These are phyloP conservation scores for Wickerhamomyces strasburgensis DNA, from an alignment of 805 yeast genomes.

Conservation along the genomic window DNA sequence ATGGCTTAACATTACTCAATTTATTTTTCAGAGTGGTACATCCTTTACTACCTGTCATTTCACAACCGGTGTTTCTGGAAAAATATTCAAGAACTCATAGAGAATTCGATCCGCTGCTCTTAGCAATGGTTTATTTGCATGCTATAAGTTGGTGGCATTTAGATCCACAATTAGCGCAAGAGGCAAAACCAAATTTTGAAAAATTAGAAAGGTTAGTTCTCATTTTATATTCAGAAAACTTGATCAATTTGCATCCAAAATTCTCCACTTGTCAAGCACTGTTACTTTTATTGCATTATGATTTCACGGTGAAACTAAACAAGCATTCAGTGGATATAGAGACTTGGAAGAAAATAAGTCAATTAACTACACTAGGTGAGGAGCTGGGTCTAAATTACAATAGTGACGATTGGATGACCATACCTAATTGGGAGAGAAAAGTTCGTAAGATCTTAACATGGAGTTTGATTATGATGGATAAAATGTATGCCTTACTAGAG, in stretches of 20 bases:
- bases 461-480: slow-evolving; percentile 25
- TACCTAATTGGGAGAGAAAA: slow-evolving; percentile 28
- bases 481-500: slow-evolving; percentile 24
- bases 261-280: slow-evolving; percentile 37
- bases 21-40: slow-evolving; percentile 25
- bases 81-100: slow-evolving; percentile 26
- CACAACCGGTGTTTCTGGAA: slow-evolving; percentile 24
- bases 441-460: slow-evolving; percentile 23
- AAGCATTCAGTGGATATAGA: slow-evolving; percentile 5
- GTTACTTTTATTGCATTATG: slow-evolving; percentile 28
- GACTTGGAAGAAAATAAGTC: slow-evolving; percentile 21
- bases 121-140: slow-evolving; percentile 25
- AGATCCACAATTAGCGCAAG: slow-evolving; percentile 9
- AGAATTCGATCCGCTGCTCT: slow-evolving; percentile 27
- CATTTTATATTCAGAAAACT: slow-evolving; percentile 24
- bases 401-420: slow-evolving; percentile 22
- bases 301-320: slow-evolving; percentile 9
- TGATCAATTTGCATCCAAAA: slow-evolving; percentile 25
- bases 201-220: slow-evolving; percentile 25
- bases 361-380: slow-evolving; percentile 22
- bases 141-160: slow-evolving; percentile 25
- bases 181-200: slow-evolving; percentile 18
- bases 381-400: slow-evolving; percentile 26
- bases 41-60: slow-evolving; percentile 24
- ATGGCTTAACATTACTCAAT: slow-evolving; percentile 19